These are phyloP conservation scores for Saturnispora hagleri DNA, from an alignment of 805 yeast genomes.

Conservation along the genomic window DNA sequence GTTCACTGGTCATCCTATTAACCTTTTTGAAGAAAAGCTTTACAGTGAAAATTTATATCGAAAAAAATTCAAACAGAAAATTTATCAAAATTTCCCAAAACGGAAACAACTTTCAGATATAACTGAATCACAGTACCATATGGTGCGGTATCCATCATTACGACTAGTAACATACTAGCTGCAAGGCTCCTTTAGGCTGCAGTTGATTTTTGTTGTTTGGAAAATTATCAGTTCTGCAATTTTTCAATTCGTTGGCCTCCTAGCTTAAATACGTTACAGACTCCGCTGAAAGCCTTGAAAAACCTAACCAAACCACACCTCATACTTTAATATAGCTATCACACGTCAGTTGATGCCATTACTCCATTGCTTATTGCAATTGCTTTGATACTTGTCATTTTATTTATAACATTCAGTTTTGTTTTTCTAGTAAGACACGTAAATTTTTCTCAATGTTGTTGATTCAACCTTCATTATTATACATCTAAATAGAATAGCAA, in stretches of 20 bases:
- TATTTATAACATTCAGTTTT: slow-evolving; percentile 6
- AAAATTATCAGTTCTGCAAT: too few species aligned
- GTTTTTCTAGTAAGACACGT: slow-evolving; percentile 26
- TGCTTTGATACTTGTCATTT: neutral
- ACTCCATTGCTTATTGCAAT: too few species aligned
- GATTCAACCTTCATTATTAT: neutral
- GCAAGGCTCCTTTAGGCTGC: too few species aligned
- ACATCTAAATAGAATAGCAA: neutral
- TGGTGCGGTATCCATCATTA: too few species aligned
- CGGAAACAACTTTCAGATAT: neutral
- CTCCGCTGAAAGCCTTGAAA: too few species aligned
- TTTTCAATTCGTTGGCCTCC: too few species aligned
- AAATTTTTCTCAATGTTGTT: neutral
- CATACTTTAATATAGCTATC: too few species aligned
- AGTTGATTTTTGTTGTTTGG: too few species aligned
- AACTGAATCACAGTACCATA: neutral
- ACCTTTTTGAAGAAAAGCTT: neutral
- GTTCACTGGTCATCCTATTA: slow-evolving; percentile 27
- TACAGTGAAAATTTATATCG: neutral
- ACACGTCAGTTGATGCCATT: too few species aligned
- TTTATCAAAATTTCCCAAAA: neutral
- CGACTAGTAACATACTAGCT: too few species aligned
- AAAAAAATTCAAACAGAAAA: neutral
- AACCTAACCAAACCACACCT: too few species aligned
- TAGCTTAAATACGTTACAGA: too few species aligned